Base-by-base conservation (phyloP, 305 asterid species). In the Ruellia speciosa region DNA sequence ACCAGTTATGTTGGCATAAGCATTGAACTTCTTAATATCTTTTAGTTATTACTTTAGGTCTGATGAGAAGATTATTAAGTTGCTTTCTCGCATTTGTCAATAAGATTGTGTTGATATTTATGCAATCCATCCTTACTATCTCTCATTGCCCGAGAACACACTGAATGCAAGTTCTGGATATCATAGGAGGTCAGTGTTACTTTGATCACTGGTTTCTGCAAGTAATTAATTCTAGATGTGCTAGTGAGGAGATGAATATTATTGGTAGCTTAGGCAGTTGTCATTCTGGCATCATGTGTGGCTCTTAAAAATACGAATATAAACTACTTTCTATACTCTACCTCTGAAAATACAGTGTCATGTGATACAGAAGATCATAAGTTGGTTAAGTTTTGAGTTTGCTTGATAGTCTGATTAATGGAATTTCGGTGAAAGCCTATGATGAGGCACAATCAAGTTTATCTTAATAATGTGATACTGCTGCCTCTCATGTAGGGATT, bases 351-450 rank as follows among this genome's bases (percentile, higher is more conserved):
- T n/a, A n/a, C n/a, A n/a, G 28, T 66, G 50, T 59, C 14, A n/a
- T 33, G 14, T 49, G 4, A 43, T 41, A 31, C 19, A 45, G 14
- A 46, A 39, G 10, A 16, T 49, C 31, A 33, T 31, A 31, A 43
- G 31, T 19, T 62, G 40, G 35, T 35, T 18, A 10, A 19, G 34
- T 11, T 54, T 57, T 64, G 52, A 54, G 58, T 72, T 54, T 52
- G 40, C 60, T 33, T 52, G 61, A 33, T 5, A 18, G 43, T 57
- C 18, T 40, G 40, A 10, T 52, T 46, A 46, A 18, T 58, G 41
- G 4, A 45, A 52, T 54, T 46, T 65, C 18, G 46, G 14, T 31
- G 19, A 24, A 24, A 68, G 40, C 34, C 64, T 47, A 16, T 45
- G 48, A 16, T 31, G 56, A 5, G 54, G 35, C 48, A 46, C 19